Evolutionary conservation across 1,139 yeast species (phyloP).

Genomic region (Taphrina deformans): DNA sequence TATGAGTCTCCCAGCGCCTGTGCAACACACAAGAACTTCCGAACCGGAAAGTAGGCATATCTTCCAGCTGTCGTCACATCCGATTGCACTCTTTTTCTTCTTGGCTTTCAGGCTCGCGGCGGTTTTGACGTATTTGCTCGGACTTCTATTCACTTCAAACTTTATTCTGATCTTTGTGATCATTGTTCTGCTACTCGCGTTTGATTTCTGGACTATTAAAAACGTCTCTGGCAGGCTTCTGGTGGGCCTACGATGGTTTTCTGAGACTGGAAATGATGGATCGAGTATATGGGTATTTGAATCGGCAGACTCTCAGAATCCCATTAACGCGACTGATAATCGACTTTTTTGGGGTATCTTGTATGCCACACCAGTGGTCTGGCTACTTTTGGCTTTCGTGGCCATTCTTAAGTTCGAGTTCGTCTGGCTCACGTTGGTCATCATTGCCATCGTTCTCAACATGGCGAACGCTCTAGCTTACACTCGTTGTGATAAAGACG

Average conservation of each 20-base stretch:
- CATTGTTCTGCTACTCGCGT: constrained; percentile 71
- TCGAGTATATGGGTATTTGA: constrained; percentile 87
- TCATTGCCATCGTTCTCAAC: constrained; percentile 34
- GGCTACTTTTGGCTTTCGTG: constrained; percentile 71
- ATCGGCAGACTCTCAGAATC: constrained; percentile 75
- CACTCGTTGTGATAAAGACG: constrained; percentile 36
- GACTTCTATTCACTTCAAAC: constrained; percentile 62
- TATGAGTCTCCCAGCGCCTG: constrained; percentile 28
- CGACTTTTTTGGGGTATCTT: constrained; percentile 80
- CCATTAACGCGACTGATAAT: constrained; percentile 88
- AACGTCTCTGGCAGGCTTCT: constrained; percentile 84
- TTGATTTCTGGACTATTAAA: constrained; percentile 92
- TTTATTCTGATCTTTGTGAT: constrained; percentile 77
- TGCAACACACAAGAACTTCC: background rate
- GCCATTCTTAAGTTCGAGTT: constrained; percentile 77
- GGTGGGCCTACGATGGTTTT: constrained; percentile 86
- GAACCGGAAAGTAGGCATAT: constrained; percentile 15
- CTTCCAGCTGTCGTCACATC: constrained; percentile 64
- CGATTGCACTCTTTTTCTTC: constrained; percentile 67
- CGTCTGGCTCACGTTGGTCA: constrained; percentile 57
- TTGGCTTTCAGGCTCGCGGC: constrained; percentile 65
- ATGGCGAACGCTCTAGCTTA: constrained; percentile 36
- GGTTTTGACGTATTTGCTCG: constrained; percentile 65
- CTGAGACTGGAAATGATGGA: constrained; percentile 55
- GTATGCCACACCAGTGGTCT: constrained; percentile 70